Base-by-base conservation (phyloP, 495 filamentous ascomycete species). In the Neohortaea acidophila region DNA sequence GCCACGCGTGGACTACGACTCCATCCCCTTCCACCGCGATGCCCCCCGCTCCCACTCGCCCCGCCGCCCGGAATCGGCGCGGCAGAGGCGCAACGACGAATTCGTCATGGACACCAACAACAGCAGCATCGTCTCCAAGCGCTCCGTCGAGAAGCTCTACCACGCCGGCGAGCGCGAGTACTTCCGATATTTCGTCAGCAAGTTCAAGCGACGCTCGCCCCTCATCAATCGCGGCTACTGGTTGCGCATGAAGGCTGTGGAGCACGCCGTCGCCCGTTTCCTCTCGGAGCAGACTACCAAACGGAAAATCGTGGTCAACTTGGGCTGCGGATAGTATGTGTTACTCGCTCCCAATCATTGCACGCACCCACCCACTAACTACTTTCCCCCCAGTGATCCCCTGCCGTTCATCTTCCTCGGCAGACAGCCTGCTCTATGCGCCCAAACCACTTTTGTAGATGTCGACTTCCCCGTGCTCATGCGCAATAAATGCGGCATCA, bases 321-420 rank as follows among this genome's bases (percentile, higher is more conserved):
- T 94, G 43, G 85, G 87, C 32, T 92, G 84, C 66, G 86, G 85
- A 54, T 89, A 83, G 84, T 86, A 57, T n/a, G n/a, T n/a, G n/a
- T n/a, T n/a, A n/a, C n/a, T n/a, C n/a, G n/a, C n/a, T n/a, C n/a
- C n/a, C n/a, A n/a, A n/a, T n/a, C n/a, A n/a, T n/a, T n/a, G n/a
- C n/a, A n/a, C n/a, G n/a, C n/a, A n/a, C n/a, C n/a, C n/a, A n/a
- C n/a, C n/a, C n/a, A n/a, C n/a, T n/a, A n/a, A n/a, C n/a, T n/a
- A n/a, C n/a, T n/a, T n/a, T n/a, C n/a, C n/a, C n/a, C n/a, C n/a
- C 56, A 93, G 85, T 59, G 86, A 94, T 64, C 81, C 86, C 26
- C 61, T 91, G n/a, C 81, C 84, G 0, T 94, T 85, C 62, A 80
- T 84, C 49, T 82, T 79, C 40, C 69, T 89, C 36, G 64, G 68